Evolutionary conservation across 129 eudicot species (phyloP), one percentile per base, ranked within the genome.

Genomic region (Arctium minus): DNA sequence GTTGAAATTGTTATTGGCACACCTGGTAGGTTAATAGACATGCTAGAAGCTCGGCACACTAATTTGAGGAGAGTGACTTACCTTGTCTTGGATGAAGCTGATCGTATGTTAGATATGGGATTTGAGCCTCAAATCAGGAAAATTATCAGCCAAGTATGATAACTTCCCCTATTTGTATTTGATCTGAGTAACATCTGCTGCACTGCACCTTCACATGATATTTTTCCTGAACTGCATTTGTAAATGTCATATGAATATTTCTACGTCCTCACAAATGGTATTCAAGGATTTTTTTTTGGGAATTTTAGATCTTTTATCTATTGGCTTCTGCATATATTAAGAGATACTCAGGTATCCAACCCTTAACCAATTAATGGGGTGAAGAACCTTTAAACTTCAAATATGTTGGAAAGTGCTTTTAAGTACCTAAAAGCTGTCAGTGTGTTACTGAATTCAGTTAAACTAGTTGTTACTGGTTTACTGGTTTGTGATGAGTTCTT

Each of bases 21-120:
- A 17, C 99, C 99, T 68, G 99, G 99, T 31, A 87, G 99, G 87
- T 85, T 96, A 81, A 96, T 96, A 40, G 99, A 96, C 82, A 93
- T 96, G 96, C 67, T 96, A 85, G 99, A 96, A 92, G 95, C 97
- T 37, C 98, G 85, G 17, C 92, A 86, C 62, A 96, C 98, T 77
- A 96, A 96, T 88, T 80, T 96, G 89, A 90, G 80, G 89, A 91
- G 98, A 87, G 98, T 96, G 80, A 96, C 99, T 29, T 96, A 96
- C 85, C 92, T 96, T 81, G 99, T 93, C n/a, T 79, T 96, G 83
- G 99, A 96, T 77, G 99, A 96, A 89, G 99, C 99, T 83, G 99
- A 96, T 82, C 91, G 99, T 11, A 96, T 96, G 99, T 87, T 96
- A 79, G 99, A 96, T 82, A 96, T 96, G 99, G 99, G 99, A 32